A percentile compares a stretch with the other conserved stretches of the same genome.
These are phyloP conservation scores for Colletotrichum musicola DNA, from an alignment of 2,329 filamentous ascomycete species.

Conservation along the genomic window DNA sequence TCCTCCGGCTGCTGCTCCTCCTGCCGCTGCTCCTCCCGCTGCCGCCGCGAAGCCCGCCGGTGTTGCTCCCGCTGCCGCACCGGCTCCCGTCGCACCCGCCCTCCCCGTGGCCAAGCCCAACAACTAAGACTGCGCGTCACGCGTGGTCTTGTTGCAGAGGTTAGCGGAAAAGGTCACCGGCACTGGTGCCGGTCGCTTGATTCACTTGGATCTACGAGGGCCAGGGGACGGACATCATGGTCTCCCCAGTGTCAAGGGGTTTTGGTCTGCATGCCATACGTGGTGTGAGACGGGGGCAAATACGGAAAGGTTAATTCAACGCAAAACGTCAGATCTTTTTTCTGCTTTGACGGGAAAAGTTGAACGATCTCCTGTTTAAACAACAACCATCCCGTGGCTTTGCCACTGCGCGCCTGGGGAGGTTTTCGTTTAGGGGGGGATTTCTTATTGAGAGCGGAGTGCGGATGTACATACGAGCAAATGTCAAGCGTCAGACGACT, in stretches of 20 bases:
- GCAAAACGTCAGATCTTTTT: slow-evolving; percentile 3
- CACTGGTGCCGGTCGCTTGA: slow-evolving; percentile 29
- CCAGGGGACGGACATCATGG: not conserved
- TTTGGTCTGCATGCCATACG: not conserved
- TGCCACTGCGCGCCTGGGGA: not conserved
- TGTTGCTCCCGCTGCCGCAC: slow-evolving; percentile 23
- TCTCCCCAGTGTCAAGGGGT: not conserved
- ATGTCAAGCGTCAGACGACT: slow-evolving; percentile 17
- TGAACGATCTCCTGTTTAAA: not conserved
- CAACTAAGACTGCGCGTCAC: slow-evolving; percentile 15
- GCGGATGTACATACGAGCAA: slow-evolving; percentile 28
- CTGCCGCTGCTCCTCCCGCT: not conserved
- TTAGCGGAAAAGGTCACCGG: slow-evolving; percentile 16
- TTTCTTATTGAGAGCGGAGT: slow-evolving; percentile 3
- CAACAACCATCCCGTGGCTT: not conserved
- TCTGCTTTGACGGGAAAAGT: not conserved
- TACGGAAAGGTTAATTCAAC: not conserved
- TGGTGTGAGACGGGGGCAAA: not conserved
- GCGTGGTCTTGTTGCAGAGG: not conserved
- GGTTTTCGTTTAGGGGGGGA: not conserved
- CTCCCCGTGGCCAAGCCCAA: slow-evolving; percentile 25
- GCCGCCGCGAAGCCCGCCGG: slow-evolving; percentile 9
- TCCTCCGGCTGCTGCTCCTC: not conserved
- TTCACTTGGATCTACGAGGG: slow-evolving; percentile 3
- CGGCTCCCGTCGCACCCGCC: slow-evolving; percentile 30